Evolutionary conservation across 257 asterid genomes (phyloP).

Genomic region (Solanum sitiens): DNA sequence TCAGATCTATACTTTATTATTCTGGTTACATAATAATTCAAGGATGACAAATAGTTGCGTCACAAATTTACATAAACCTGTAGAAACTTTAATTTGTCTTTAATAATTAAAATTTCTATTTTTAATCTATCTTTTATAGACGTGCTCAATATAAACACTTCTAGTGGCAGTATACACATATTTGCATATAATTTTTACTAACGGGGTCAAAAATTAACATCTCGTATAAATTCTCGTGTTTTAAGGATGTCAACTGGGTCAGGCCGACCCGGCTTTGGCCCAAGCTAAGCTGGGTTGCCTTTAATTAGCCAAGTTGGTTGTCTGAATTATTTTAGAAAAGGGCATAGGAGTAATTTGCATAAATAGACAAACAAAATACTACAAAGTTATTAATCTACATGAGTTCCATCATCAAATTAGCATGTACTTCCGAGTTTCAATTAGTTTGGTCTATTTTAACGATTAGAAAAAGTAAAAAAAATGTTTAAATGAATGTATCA

Average conservation of each 20-base stretch:
- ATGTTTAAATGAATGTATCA: too few species aligned
- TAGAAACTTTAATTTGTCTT: accelerated
- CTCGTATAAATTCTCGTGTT: background rate
- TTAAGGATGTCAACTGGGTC: background rate
- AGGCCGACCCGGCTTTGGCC: background rate
- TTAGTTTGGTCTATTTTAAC: too few species aligned
- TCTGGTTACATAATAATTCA: too few species aligned
- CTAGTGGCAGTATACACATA: background rate
- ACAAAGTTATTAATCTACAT: background rate
- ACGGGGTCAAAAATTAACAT: background rate
- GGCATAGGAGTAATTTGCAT: background rate
- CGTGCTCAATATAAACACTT: too few species aligned
- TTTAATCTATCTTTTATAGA: too few species aligned
- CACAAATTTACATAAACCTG: too few species aligned
- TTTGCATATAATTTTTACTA: background rate
- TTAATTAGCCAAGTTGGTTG: background rate
- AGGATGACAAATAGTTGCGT: too few species aligned
- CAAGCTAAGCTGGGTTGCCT: background rate
- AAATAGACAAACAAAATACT: background rate
- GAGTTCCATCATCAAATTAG: background rate
- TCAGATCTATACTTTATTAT: background rate
- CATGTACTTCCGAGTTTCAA: background rate
- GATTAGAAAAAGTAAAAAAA: too few species aligned
- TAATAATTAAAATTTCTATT: too few species aligned
- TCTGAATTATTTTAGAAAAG: background rate